phyloP scores from a whole-genome alignment of 2,329 filamentous ascomycete genomes.

The Fusarium hainanense region DNA sequence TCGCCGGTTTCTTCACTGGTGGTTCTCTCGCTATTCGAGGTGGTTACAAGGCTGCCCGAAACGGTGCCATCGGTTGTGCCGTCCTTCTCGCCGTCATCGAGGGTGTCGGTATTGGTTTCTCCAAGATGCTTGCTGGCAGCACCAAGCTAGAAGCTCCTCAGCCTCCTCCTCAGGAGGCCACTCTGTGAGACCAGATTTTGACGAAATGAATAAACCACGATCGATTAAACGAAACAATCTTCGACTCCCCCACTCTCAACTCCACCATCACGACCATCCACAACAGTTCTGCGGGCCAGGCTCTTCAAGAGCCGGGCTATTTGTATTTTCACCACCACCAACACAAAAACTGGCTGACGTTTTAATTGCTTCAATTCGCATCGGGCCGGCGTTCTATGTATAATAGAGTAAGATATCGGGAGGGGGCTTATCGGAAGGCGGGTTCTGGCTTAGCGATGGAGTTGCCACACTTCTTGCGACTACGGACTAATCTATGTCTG shows the following conservation, averaged over 20 bases:
- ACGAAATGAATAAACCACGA: conserved; percentile 26
- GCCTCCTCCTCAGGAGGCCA: conserved; percentile 48
- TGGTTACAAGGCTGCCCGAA: conserved; percentile 89
- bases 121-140: conserved; percentile 91
- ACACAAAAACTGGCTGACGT: conserved; percentile 35
- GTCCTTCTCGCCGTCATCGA: conserved; percentile 96
- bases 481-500: conserved; percentile 30
- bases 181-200: conserved; percentile 38
- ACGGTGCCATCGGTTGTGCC: conserved; percentile 95
- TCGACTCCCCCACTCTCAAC: conserved; percentile 43
- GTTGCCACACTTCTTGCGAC: conserved; percentile 37
- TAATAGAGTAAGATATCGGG: conserved; percentile 44
- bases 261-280: conserved; percentile 34
- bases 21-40: conserved; percentile 92
- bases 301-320: conserved; percentile 14
- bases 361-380: conserved; percentile 45
- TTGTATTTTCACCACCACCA: conserved; percentile 40
- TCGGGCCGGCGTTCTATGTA: conserved; percentile 52
- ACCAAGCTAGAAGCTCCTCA: conserved; percentile 78
- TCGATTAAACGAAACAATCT: conserved; percentile 16
- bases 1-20: conserved; percentile 95
- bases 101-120: conserved; percentile 95
- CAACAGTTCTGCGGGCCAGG: conserved; percentile 15
- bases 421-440: conserved; percentile 21
- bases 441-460: conserved; percentile 43